Conservation (phyloP, 2,329 filamentous ascomycete species). For the Pseudocercospora musae region DNA sequence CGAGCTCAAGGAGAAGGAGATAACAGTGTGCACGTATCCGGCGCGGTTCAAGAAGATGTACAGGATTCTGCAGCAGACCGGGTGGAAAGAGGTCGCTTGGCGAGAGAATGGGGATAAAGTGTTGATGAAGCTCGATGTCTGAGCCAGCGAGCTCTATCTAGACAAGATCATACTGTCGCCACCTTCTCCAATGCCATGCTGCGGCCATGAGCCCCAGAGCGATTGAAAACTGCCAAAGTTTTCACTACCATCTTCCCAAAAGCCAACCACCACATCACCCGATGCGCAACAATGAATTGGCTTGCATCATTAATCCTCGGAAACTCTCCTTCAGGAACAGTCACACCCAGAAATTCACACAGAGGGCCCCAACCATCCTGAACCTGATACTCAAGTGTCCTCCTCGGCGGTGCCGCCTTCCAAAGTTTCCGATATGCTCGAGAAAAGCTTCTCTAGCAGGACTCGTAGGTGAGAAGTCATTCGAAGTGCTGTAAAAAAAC, state of each 20-base stretch:
- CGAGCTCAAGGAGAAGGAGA: neutral
- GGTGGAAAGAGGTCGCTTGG: slow-evolving; percentile 4
- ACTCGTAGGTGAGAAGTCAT: slow-evolving; percentile 9
- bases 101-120: slow-evolving; percentile 8
- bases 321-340: slow-evolving; percentile 23
- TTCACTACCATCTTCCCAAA: slow-evolving; percentile 17
- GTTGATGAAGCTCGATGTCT: slow-evolving; percentile 6
- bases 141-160: neutral
- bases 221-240: slow-evolving; percentile 5
- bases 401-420: slow-evolving; percentile 22
- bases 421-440: slow-evolving; percentile 22
- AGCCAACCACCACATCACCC: slow-evolving; percentile 19
- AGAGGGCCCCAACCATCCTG: slow-evolving; percentile 31
- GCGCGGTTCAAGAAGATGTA: slow-evolving; percentile 9
- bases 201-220: neutral
- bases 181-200: neutral
- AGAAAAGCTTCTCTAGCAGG: slow-evolving; percentile 10
- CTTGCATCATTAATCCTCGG: slow-evolving; percentile 19
- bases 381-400: slow-evolving; percentile 28
- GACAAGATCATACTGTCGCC: neutral
- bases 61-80: slow-evolving; percentile 2
- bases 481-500: slow-evolving; percentile 4
- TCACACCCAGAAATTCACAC: slow-evolving; percentile 29
- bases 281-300: slow-evolving; percentile 19
- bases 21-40: slow-evolving; percentile 8